phyloP scores from a whole-genome alignment of 139 green algal species.

The Micractinium conductrix region DNA sequence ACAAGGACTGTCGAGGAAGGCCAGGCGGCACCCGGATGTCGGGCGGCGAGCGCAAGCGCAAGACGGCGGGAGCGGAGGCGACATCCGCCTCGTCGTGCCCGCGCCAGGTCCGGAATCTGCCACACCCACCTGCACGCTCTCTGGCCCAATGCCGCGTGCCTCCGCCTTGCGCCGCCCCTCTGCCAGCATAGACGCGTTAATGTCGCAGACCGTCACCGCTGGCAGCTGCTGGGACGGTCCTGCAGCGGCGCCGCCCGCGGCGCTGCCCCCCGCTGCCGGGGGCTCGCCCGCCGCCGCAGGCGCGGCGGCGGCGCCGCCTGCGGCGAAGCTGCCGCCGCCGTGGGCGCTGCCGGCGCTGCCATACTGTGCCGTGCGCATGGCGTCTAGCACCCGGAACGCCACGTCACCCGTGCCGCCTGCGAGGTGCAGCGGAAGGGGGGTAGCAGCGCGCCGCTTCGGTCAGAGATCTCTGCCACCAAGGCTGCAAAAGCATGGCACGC shows the following conservation, averaged over 20 bases:
- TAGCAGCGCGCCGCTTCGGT: no score
- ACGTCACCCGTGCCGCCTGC: conserved; percentile 97
- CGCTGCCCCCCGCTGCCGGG: neutral
- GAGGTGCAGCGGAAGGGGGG: no score
- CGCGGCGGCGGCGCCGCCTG: conserved; percentile 13
- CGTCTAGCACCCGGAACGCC: conserved; percentile 80
- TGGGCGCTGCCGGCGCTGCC: neutral
- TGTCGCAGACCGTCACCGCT: conserved; percentile 89
- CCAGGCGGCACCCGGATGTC: no score
- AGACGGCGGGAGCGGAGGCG: no score
- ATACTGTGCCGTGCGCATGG: conserved; percentile 63
- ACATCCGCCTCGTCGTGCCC: no score
- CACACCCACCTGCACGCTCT: no score
- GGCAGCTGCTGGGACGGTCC: conserved; percentile 8
- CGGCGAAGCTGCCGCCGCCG: conserved; percentile 1
- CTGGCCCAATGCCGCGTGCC: conserved; percentile 29
- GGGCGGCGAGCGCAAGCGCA: no score
- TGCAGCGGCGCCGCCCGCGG: neutral
- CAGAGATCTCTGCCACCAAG: no score
- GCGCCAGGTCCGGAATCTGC: no score
- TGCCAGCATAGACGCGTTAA: conserved; percentile 94
- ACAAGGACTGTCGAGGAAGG: no score
- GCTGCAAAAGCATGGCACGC: no score
- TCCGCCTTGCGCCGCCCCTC: conserved; percentile 80
- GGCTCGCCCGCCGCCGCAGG: neutral